phyloP scores from a whole-genome alignment of 176 grass and related monocot species.

The Oryza meridionalis region DNA sequence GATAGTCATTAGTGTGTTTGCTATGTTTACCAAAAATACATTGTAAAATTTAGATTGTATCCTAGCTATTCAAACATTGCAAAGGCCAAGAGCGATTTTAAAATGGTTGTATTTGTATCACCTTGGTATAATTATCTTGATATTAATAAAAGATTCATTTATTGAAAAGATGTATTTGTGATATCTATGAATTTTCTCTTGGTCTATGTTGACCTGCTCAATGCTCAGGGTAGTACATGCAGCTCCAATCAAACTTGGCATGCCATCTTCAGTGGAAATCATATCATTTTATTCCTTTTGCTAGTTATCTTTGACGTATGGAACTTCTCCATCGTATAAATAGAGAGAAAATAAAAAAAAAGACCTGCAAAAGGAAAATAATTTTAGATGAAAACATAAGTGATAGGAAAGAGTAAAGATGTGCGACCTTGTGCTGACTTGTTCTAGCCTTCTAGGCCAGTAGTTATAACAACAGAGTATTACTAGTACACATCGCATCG shows the following conservation, averaged over 20 bases:
- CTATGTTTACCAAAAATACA: too few species aligned
- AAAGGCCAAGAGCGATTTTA: too few species aligned
- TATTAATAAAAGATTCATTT: too few species aligned
- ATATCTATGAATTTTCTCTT: not conserved
- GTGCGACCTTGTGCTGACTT: not conserved
- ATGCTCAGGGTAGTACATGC: not conserved
- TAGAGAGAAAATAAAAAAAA: not conserved
- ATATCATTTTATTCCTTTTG: not conserved
- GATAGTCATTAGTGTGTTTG: too few species aligned
- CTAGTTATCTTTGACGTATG: slow-evolving; percentile 15
- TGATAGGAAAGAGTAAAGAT: not conserved
- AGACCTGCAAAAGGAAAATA: not conserved
- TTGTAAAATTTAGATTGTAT: too few species aligned
- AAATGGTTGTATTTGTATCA: too few species aligned
- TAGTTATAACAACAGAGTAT: not conserved
- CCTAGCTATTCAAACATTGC: too few species aligned
- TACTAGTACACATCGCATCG: not conserved
- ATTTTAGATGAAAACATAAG: not conserved
- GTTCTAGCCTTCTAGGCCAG: not conserved
- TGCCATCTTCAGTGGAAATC: not conserved
- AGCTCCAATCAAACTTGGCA: slow-evolving; percentile 25
- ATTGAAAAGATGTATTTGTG: too few species aligned
- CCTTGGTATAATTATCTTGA: too few species aligned
- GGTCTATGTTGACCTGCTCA: slow-evolving; percentile 7
- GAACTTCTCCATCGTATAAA: not conserved